These are phyloP conservation scores for Kregervanrija fluxuum DNA, from an alignment of 805 yeast genomes.

Conservation along the genomic window DNA sequence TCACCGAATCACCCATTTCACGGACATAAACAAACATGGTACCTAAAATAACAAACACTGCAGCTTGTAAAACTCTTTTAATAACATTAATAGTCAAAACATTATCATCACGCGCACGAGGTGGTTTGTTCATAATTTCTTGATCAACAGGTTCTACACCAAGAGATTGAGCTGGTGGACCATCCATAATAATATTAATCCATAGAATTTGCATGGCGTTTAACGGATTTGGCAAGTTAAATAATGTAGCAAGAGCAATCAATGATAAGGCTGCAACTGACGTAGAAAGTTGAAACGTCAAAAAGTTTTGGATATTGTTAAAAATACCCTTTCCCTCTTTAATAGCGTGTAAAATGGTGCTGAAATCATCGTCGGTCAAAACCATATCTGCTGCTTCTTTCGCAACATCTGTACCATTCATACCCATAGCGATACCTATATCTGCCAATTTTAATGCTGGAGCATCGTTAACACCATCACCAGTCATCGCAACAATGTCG, in stretches of 20 bases:
- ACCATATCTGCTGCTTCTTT: constrained; percentile 99
- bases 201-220: constrained; percentile 98
- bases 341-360: constrained; percentile 87
- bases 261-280: constrained; percentile 90
- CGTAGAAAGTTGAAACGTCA: constrained; percentile 93
- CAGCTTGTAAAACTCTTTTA: constrained; percentile 68
- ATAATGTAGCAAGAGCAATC: constrained; percentile 79
- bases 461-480: constrained; percentile 98
- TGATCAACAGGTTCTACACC: constrained; percentile 98
- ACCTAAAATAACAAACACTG: constrained; percentile 70
- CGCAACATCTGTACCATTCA: constrained; percentile 95
- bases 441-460: constrained; percentile 97
- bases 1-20: constrained; percentile 82
- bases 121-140: constrained; percentile 94
- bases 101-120: constrained; percentile 79
- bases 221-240: constrained; percentile 86
- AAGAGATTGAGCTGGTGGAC: constrained; percentile 96
- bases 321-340: constrained; percentile 98
- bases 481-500: constrained; percentile 98
- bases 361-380: constrained; percentile 91
- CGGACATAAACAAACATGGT: constrained; percentile 79
- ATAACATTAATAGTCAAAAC: constrained; percentile 68
- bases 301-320: constrained; percentile 88
- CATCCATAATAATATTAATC: constrained; percentile 97
- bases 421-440: constrained; percentile 92